Evolutionary conservation across 768 basidiomycete genomes (phyloP), one percentile per base, ranked within the genome.

Genomic region (Russula ochroleuca): DNA sequence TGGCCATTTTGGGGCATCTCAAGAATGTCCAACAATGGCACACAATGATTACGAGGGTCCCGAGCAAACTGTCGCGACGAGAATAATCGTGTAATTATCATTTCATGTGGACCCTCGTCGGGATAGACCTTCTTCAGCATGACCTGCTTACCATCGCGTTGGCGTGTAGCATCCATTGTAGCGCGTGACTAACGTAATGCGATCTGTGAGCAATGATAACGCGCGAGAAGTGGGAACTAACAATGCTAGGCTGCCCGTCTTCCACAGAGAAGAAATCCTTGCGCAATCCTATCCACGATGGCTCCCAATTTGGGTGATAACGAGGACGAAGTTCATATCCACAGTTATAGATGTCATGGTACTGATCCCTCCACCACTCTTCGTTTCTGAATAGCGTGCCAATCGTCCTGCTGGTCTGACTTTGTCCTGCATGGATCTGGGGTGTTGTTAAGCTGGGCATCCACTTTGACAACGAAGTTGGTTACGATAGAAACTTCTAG

Each of bases 1-100:
- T 50, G 54, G 11, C 61, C 52, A 2, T 61, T 62, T 13, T 43
- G 45, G 0, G 71, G 70, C 6, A 66, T 47, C 35, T 52, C 43
- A 5, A 71, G 57, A 9, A 71, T 50, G 6, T 70, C 71, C n/a
- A 69, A 47, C 0, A 72, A 33, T 0, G 62, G 66, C 0, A 68
- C 68, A 45, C 64, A 70, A 55, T 72, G 73, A 35, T 73, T 73
- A 3, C 67, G 64, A 10, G 72, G 58, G 31, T 69, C 65, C 1
- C 28, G 49, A 14, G 51, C 53, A 2, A 68, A 52, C 11, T 17
- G 61, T 2, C 57, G 45, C 17, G 56, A 54, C 9, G 59, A 65
- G 33, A 72, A 56, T 2, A 62, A 48, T n/a, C 14, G 40, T 9
- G 47, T 15, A 4, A 68, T 65, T 2, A 3, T n/a, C 8, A 64